phyloP scores from a whole-genome alignment of 1,284 basidiomycete species.

The Microbotryomycetes sp. region DNA sequence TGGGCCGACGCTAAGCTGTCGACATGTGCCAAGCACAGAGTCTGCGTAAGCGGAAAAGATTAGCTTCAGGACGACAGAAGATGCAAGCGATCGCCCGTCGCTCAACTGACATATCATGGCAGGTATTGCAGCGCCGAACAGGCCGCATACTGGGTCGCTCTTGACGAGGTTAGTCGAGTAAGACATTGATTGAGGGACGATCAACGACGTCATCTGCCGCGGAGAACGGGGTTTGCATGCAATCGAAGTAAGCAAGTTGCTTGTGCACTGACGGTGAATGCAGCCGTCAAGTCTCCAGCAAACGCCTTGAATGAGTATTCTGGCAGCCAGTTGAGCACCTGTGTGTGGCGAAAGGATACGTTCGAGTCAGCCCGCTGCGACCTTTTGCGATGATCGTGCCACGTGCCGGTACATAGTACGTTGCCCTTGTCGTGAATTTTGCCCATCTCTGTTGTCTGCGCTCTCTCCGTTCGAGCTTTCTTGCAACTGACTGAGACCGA shows the following conservation, averaged over 20 bases:
- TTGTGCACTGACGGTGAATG: slow-evolving; percentile 53
- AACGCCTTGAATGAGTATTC: slow-evolving; percentile 69
- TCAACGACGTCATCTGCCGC: slow-evolving; percentile 61
- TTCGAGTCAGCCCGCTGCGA: background rate
- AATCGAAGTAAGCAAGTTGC: too few species aligned
- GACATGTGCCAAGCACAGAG: slow-evolving; percentile 74
- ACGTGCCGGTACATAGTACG: slow-evolving; percentile 34
- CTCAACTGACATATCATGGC: slow-evolving; percentile 12
- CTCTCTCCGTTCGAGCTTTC: slow-evolving; percentile 8
- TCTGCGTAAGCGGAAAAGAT: slow-evolving; percentile 47
- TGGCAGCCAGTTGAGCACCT: slow-evolving; percentile 60
- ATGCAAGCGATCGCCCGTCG: slow-evolving; percentile 57
- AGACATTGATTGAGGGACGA: slow-evolving; percentile 83
- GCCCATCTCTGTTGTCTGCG: slow-evolving; percentile 10
- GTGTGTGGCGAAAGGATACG: background rate
- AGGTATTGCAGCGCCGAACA: slow-evolving; percentile 52
- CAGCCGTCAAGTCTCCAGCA: slow-evolving; percentile 72
- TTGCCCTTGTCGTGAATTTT: slow-evolving; percentile 3
- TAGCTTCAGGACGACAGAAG: slow-evolving; percentile 69
- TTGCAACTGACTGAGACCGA: slow-evolving; percentile 4
- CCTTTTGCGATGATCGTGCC: background rate
- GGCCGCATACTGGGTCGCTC: slow-evolving; percentile 48
- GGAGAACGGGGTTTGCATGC: slow-evolving; percentile 3
- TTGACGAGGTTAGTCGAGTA: slow-evolving; percentile 76
- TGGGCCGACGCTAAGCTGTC: slow-evolving; percentile 59